Conservation (phyloP, 2,329 filamentous ascomycete genomes). For the Fusarium metavorans region DNA sequence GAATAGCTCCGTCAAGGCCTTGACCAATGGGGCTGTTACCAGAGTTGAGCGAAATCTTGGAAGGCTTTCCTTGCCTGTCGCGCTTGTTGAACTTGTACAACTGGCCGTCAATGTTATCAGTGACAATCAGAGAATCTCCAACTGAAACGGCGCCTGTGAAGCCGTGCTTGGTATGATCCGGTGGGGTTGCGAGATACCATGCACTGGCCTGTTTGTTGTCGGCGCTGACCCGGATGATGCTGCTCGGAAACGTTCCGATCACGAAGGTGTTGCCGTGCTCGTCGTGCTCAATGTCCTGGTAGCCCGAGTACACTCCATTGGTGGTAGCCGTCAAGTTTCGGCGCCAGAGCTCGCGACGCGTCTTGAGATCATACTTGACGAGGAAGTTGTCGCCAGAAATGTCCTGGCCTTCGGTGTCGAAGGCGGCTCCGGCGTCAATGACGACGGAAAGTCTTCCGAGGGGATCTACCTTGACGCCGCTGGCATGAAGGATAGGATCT, state of each 20-base stretch:
- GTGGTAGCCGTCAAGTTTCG: conserved; percentile 49
- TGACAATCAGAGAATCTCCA: conserved; percentile 45
- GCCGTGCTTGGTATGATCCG: conserved; percentile 41
- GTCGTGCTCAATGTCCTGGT: conserved; percentile 55
- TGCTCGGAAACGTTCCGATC: conserved; percentile 53
- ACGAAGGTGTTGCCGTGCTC: conserved; percentile 51
- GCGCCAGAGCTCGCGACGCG: conserved; percentile 45
- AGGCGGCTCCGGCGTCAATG: conserved; percentile 51
- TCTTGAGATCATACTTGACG: conserved; percentile 49
- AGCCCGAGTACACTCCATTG: conserved; percentile 50
- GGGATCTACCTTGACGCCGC: conserved; percentile 52
- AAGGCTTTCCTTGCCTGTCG: not conserved
- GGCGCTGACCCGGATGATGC: conserved; percentile 49
- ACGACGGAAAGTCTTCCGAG: conserved; percentile 51
- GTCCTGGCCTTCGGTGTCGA: conserved; percentile 50
- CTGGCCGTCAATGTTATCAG: conserved; percentile 45
- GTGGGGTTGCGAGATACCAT: conserved; percentile 49
- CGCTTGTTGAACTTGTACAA: conserved; percentile 52
- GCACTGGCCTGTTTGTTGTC: conserved; percentile 43
- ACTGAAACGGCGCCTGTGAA: not conserved
- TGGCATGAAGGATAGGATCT: conserved; percentile 32
- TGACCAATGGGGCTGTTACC: conserved; percentile 10
- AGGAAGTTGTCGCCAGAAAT: conserved; percentile 53
- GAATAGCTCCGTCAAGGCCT: conserved; percentile 44
- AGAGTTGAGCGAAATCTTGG: not conserved